Conservation (phyloP, 2,329 filamentous ascomycete genomes). For the Botrytis deweyae region DNA sequence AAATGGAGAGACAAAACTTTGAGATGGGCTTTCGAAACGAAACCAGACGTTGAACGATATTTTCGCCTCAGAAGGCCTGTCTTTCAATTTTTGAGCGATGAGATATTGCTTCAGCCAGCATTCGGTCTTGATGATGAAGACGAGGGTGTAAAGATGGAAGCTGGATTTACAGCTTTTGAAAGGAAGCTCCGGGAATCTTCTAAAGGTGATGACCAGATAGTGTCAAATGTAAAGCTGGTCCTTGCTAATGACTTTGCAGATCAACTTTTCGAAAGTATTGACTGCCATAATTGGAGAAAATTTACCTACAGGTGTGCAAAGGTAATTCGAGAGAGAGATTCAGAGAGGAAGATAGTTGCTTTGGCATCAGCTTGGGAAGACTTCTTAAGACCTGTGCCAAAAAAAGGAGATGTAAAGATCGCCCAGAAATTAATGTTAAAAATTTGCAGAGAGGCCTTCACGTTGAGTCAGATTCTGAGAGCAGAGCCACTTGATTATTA, state of each 20-base stretch:
- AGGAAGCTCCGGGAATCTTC: background rate
- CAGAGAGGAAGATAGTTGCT: background rate
- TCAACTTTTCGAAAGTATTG: background rate
- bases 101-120: background rate
- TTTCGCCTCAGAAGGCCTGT: background rate
- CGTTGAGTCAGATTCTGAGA: background rate
- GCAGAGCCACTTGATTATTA: accelerated
- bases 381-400: background rate
- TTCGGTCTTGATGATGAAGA: constrained; percentile 19
- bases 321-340: accelerated
- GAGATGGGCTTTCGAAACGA: background rate
- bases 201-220: background rate
- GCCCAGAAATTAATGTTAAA: too few relatives aligned
- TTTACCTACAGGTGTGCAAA: background rate
- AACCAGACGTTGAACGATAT: too few relatives aligned
- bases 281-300: background rate
- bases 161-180: constrained; percentile 10
- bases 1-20: background rate
- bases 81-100: constrained; percentile 12
- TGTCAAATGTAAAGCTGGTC: too few relatives aligned
- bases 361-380: background rate
- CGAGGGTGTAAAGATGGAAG: background rate
- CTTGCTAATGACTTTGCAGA: background rate
- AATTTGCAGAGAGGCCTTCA: background rate
- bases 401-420: too few relatives aligned